phyloP scores from a whole-genome alignment of 1,284 basidiomycete genomes.

The Coniferiporia sulphurascens region DNA sequence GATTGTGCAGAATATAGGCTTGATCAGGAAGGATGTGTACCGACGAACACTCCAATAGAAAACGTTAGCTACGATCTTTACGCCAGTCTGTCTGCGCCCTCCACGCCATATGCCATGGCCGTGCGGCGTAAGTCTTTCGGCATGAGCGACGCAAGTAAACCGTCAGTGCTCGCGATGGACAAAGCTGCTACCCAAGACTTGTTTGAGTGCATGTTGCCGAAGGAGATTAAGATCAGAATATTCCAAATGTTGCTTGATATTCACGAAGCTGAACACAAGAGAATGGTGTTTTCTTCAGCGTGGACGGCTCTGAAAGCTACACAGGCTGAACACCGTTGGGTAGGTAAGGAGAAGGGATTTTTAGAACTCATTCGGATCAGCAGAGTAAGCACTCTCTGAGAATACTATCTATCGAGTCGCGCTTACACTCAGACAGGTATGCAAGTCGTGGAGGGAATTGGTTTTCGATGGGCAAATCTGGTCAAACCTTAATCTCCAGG shows the following conservation, averaged over 20 bases:
- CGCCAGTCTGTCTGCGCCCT: conserved; percentile 13
- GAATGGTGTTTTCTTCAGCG: conserved; percentile 35
- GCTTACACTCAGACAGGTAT: conserved; percentile 54
- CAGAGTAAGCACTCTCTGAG: conserved; percentile 51
- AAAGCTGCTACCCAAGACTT: conserved; percentile 29
- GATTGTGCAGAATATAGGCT: conserved; percentile 21
- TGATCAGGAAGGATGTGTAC: conserved; percentile 1
- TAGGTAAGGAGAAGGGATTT: conserved; percentile 65
- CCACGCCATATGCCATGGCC: conserved; percentile 6
- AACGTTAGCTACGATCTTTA: conserved; percentile 2
- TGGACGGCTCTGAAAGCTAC: conserved; percentile 58
- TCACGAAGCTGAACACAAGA: conserved; percentile 50
- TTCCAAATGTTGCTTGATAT: conserved; percentile 48
- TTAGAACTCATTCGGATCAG: conserved; percentile 76
- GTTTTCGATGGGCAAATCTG: conserved; percentile 88
- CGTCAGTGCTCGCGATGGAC: neutral
- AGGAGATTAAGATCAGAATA: conserved; percentile 69
- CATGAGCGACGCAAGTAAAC: neutral
- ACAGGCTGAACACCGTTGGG: conserved; percentile 58
- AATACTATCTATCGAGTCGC: conserved; percentile 22
- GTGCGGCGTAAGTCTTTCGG: neutral
- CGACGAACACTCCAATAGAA: conserved; percentile 6
- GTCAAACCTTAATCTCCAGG: conserved; percentile 56
- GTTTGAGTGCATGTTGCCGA: conserved; percentile 67
- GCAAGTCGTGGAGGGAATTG: conserved; percentile 71